Conservation (phyloP, 768 basidiomycete species). For the Kwoniella newhampshirensis region DNA sequence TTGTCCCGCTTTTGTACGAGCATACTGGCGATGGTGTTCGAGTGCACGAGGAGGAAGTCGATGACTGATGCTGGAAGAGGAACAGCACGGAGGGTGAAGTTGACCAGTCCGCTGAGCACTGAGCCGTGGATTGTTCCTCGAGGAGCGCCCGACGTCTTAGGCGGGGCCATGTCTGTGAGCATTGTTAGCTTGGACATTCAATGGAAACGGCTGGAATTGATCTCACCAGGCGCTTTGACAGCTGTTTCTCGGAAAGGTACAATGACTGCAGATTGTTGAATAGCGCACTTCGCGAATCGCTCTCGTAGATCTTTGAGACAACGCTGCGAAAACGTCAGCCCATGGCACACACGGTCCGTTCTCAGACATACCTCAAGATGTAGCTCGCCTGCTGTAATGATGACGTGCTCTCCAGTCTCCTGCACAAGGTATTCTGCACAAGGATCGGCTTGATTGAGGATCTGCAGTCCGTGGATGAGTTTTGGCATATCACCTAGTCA, state of each 20-base stretch:
- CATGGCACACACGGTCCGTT: too few relatives aligned
- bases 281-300: conserved; percentile 87
- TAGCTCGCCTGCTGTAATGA: conserved; percentile 90
- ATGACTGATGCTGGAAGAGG: conserved; percentile 73
- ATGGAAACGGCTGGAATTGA: too few relatives aligned
- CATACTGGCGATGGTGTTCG: conserved; percentile 61
- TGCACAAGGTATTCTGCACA: conserved; percentile 98
- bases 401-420: conserved; percentile 94
- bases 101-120: conserved; percentile 69
- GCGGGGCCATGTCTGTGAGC: conserved; percentile 80
- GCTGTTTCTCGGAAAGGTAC: conserved; percentile 98
- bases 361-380: conserved; percentile 78
- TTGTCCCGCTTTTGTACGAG: conserved; percentile 56
- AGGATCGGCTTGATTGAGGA: conserved; percentile 91
- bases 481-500: conserved; percentile 74
- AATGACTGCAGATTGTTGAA: conserved; percentile 90
- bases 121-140: conserved; percentile 76
- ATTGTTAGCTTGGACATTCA: conserved; percentile 6
- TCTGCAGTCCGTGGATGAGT: conserved; percentile 77
- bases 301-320: conserved; percentile 95
- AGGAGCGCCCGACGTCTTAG: conserved; percentile 66
- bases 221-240: conserved; percentile 69
- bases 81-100: conserved; percentile 76
- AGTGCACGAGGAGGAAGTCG: conserved; percentile 74
- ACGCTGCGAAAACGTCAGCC: conserved; percentile 60